A percentile compares a stretch with the other conserved stretches of the same genome.
Conservation (phyloP, 2,329 filamentous ascomycete species). For the Lanzia echinophila region DNA sequence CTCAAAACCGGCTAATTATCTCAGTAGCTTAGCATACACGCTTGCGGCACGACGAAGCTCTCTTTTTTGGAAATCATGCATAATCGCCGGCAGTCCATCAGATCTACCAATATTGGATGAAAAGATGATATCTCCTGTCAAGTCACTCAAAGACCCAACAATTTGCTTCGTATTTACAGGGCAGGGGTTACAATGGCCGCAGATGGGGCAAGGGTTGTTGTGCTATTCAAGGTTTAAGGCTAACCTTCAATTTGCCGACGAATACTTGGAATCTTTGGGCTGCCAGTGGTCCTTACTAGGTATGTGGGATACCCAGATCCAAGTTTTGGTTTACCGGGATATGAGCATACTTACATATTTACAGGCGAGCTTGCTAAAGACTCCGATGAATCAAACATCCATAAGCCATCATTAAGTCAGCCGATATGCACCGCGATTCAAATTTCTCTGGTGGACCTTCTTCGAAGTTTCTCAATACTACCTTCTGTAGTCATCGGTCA, state of each 20-base stretch:
- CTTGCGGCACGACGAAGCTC: constrained; percentile 1
- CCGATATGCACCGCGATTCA: constrained; percentile 41
- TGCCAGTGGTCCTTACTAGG: too few relatives aligned
- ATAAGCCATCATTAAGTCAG: constrained; percentile 33
- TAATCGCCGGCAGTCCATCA: not conserved
- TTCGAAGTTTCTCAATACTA: constrained; percentile 35
- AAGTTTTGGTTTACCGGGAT: too few relatives aligned
- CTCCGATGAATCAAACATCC: not conserved
- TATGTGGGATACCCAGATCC: too few relatives aligned
- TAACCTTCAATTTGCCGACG: not conserved
- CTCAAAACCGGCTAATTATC: not conserved
- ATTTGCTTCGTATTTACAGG: constrained; percentile 14
- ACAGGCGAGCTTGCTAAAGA: not conserved
- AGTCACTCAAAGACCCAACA: not conserved
- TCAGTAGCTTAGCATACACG: constrained; percentile 7
- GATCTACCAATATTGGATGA: not conserved
- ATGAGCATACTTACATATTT: too few relatives aligned
- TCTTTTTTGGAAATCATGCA: constrained; percentile 5
- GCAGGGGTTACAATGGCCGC: constrained; percentile 17
- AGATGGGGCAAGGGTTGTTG: constrained; percentile 15
- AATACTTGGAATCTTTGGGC: not conserved
- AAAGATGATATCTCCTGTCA: not conserved
- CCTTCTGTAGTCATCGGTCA: constrained; percentile 37
- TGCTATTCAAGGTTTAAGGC: not conserved
- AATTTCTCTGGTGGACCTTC: constrained; percentile 37